Evolutionary conservation across 1,139 yeast species (phyloP).

Genomic region (Nakaseomyces delphensis): DNA sequence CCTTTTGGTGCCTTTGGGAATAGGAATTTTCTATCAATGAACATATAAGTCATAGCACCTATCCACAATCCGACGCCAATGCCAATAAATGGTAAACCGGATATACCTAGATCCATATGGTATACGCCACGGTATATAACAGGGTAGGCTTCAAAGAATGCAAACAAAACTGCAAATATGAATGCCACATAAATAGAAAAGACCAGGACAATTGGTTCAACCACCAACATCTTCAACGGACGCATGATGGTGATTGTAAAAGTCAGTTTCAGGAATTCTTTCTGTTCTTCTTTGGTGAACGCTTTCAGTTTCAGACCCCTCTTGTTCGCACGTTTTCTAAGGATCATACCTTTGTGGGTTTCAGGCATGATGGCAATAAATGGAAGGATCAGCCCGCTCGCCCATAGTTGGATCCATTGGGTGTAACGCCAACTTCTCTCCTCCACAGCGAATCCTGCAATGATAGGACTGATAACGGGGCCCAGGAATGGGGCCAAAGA

Average conservation of each 20-base stretch:
- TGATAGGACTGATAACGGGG: constrained; percentile 74
- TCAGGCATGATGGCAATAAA: constrained; percentile 55
- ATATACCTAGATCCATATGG: constrained; percentile 46
- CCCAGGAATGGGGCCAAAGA: constrained; percentile 68
- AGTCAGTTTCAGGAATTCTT: constrained; percentile 34
- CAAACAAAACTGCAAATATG: constrained; percentile 65
- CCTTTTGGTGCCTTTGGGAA: constrained; percentile 59
- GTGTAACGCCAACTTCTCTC: constrained; percentile 70
- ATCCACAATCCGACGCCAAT: constrained; percentile 55
- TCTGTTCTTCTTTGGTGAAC: constrained; percentile 25
- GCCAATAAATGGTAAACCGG: constrained; percentile 62
- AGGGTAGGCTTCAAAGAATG: constrained; percentile 72
- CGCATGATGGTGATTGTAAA: constrained; percentile 43
- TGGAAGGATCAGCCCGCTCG: constrained; percentile 57
- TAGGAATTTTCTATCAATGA: constrained; percentile 40
- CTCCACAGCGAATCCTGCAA: constrained; percentile 72
- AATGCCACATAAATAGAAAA: constrained; percentile 62
- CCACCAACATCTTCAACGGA: constrained; percentile 55
- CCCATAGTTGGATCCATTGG: constrained; percentile 67
- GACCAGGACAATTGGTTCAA: constrained; percentile 62
- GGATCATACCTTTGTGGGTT: constrained; percentile 56
- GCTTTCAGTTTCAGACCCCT: constrained; percentile 45
- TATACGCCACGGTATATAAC: constrained; percentile 59
- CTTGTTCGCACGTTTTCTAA: constrained; percentile 48
- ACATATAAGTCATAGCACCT: constrained; percentile 46